Conservation (phyloP, 768 basidiomycete species). For the Macrocybe gigantea region DNA sequence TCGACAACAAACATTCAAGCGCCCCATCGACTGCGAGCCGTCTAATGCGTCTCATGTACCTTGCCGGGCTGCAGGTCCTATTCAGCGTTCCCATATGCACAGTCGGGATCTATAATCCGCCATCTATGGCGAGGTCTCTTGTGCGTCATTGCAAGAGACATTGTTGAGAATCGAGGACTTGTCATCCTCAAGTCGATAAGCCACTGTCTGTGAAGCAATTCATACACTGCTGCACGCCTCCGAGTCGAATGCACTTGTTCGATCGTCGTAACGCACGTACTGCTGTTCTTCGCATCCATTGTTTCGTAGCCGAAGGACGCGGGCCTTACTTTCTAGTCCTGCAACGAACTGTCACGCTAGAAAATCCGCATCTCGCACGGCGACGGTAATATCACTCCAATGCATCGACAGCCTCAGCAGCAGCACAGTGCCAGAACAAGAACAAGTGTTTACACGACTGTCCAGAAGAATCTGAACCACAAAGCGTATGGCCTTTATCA, state of each 20-base stretch:
- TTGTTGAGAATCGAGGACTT: conserved; percentile 22
- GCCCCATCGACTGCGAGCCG: conserved; percentile 30
- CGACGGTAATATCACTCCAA: too few species aligned
- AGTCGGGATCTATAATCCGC: conserved; percentile 21
- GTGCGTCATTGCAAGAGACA: conserved; percentile 37
- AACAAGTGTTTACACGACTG: too few species aligned
- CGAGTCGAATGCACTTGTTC: conserved; percentile 35
- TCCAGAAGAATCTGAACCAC: too few species aligned
- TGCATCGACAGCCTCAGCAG: too few species aligned
- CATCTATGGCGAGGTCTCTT: conserved; percentile 17
- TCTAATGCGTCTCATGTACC: conserved; percentile 45
- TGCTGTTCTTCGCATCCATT: conserved; percentile 54
- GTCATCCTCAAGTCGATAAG: conserved; percentile 19
- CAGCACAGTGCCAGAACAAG: too few species aligned
- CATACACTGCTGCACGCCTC: conserved; percentile 12
- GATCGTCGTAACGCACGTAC: conserved; percentile 31
- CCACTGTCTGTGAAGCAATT: conserved; percentile 21
- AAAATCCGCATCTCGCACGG: too few species aligned
- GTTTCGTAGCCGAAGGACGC: conserved; percentile 46
- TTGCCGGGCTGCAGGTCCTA: conserved; percentile 36
- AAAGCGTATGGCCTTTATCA: too few species aligned
- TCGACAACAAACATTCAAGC: conserved; percentile 25
- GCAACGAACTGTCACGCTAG: too few species aligned
- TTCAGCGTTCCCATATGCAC: conserved; percentile 35
- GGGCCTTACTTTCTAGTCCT: conserved; percentile 27